Evolutionary conservation across 2,329 filamentous ascomycete genomes (phyloP).

Genomic region (Ophiostoma australiae): DNA sequence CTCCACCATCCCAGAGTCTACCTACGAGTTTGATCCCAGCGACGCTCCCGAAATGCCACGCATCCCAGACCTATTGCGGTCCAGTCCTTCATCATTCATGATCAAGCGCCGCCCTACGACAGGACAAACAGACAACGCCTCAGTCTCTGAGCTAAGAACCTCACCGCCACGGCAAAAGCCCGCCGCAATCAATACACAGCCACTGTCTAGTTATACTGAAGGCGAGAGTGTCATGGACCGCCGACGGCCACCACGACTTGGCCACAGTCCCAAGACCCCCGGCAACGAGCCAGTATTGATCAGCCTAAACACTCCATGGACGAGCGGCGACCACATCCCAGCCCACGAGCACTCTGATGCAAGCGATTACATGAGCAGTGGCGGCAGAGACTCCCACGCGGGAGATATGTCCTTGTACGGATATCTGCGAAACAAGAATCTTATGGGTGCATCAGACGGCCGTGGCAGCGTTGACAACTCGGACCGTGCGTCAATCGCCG

Average conservation of each 20-base stretch:
- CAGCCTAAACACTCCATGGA: conserved; percentile 36
- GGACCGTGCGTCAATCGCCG: conserved; percentile 35
- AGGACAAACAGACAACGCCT: neutral
- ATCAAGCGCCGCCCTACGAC: conserved; percentile 16
- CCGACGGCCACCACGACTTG: conserved; percentile 35
- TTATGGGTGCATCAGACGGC: neutral
- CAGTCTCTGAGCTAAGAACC: conserved; percentile 5
- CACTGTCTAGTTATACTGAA: neutral
- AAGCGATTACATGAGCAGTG: neutral
- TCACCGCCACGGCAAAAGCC: conserved; percentile 19
- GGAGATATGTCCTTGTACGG: neutral
- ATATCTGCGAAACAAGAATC: neutral
- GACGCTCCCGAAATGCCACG: conserved; percentile 25
- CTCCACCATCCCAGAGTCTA: conserved; percentile 44
- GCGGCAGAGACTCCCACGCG: neutral
- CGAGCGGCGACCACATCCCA: conserved; percentile 25
- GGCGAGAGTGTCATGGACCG: conserved; percentile 39
- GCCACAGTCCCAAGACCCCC: conserved; percentile 22
- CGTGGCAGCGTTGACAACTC: conserved; percentile 13
- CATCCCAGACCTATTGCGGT: conserved; percentile 21
- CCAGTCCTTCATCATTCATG: conserved; percentile 14
- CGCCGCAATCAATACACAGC: conserved; percentile 19
- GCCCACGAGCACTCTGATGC: conserved; percentile 18
- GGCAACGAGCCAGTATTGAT: conserved; percentile 33
- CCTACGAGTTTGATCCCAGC: conserved; percentile 21